These are phyloP conservation scores for Hypoxylon sp. DNA, from an alignment of 2,329 filamentous ascomycete species.

Conservation along the genomic window DNA sequence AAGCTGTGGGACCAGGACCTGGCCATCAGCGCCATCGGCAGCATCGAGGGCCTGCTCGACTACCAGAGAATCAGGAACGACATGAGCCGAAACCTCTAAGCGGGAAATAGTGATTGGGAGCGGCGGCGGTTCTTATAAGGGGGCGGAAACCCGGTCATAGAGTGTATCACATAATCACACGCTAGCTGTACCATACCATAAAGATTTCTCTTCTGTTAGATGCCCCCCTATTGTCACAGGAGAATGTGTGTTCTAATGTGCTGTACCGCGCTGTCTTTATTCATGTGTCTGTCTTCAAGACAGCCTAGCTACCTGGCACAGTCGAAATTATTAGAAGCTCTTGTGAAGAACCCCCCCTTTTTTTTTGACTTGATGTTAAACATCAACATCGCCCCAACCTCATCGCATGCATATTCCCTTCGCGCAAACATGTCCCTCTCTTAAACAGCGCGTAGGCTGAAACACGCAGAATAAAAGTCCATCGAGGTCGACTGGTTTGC, in stretches of 20 bases:
- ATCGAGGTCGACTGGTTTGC: not conserved
- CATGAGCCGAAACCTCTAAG: conserved; percentile 84
- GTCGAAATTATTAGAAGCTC: not conserved
- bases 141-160: conserved; percentile 62
- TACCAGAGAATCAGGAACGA: conserved; percentile 86
- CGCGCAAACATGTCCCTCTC: not conserved
- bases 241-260: not conserved
- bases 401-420: not conserved
- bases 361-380: not conserved
- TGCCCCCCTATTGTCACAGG: conserved; percentile 10
- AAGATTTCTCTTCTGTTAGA: conserved; percentile 57
- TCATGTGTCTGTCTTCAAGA: not conserved
- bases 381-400: not conserved
- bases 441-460: not conserved
- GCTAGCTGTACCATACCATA: conserved; percentile 68
- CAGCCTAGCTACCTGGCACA: not conserved
- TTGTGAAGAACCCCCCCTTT: not conserved
- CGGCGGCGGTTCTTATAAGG: conserved; percentile 53
- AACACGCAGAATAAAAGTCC: not conserved
- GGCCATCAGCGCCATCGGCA: conserved; percentile 91
- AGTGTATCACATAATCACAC: conserved; percentile 69
- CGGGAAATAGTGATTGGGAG: conserved; percentile 41
- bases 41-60: conserved; percentile 87
- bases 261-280: not conserved
- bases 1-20: conserved; percentile 99